Evolutionary conservation across 208 protist genomes (phyloP), one percentile per base, ranked within the genome.

Genomic region (Wallacemonas collosoma): DNA sequence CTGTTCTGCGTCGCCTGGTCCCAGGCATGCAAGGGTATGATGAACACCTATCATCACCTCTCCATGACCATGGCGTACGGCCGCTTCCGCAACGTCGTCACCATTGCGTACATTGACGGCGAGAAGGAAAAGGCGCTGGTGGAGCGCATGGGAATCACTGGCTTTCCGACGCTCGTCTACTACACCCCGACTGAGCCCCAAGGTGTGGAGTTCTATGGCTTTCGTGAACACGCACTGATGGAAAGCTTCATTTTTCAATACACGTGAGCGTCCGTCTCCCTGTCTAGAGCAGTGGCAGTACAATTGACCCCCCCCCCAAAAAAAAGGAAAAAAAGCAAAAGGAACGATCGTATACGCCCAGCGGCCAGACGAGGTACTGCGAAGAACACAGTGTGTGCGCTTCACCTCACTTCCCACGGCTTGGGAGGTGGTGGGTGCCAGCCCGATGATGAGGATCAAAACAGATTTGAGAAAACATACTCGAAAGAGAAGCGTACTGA

Each of bases 231-330:
- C 14, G 72, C 68, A 41, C 69, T 94, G 26, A 56, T 94, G 12
- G 84, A 90, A 48, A 94, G 89, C 60, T 94, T 94, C 76, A 80
- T 94, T 1, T 94, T 94, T 65, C 89, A 94, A 62, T 92, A 88
- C 65, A 83, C 88, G 50, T 93, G 72, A 80, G 4, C 26, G 26
- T 26, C 26, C 26, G 26, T 26, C 26, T 26, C 26, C 26, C 26
- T 26, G 26, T 26, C 26, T 26, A 26, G 26, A 26, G 26, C 48
- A 53, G 1, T 53, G 11, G 48, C 26, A 58, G 53, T 5, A 12
- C 45, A 50, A 14, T 12, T 50, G 45, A 14, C 45, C 45, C n/a
- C n/a, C n/a, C n/a, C n/a, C n/a, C n/a, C 1, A 12, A 50, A 6
- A 50, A 50, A 50, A 50, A 12, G 0, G 1, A 50, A 26, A 26